Evolutionary conservation across 352 stramenopile genomes (phyloP).

Genomic region (Thraustotheca clavata): DNA sequence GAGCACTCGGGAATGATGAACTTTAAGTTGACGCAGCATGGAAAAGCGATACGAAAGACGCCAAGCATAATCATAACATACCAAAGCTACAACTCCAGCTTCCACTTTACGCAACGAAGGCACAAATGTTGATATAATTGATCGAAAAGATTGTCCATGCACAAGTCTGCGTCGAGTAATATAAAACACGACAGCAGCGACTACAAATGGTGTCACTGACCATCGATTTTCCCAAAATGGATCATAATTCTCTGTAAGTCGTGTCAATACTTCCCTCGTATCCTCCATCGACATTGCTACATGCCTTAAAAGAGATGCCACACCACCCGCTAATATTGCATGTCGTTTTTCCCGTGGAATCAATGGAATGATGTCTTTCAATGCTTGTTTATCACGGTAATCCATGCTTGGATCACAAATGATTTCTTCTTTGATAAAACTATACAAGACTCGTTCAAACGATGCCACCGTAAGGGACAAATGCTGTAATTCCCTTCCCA

Average conservation of each 20-base stretch:
- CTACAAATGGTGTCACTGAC: conserved; percentile 62
- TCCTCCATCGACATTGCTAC: conserved; percentile 78
- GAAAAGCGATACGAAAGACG: conserved; percentile 72
- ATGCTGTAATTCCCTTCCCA: conserved; percentile 78
- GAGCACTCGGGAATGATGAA: conserved; percentile 74
- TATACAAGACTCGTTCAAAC: conserved; percentile 80
- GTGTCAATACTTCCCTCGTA: conserved; percentile 64
- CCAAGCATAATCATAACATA: conserved; percentile 66
- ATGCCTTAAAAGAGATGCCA: conserved; percentile 69
- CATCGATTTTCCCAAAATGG: conserved; percentile 76
- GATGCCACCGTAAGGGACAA: conserved; percentile 76
- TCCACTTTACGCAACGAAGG: conserved; percentile 57
- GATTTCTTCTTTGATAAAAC: conserved; percentile 85
- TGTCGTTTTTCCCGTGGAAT: conserved; percentile 74
- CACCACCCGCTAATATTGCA: conserved; percentile 69
- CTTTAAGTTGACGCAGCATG: conserved; percentile 74
- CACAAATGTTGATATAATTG: conserved; percentile 57
- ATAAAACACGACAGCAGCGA: conserved; percentile 37
- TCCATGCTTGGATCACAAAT: conserved; percentile 49
- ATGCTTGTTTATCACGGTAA: conserved; percentile 67
- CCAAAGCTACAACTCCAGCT: conserved; percentile 40
- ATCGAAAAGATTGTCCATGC: conserved; percentile 52
- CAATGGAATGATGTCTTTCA: conserved; percentile 84
- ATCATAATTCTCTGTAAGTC: conserved; percentile 77
- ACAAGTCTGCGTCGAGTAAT: conserved; percentile 58